These are phyloP conservation scores for Peterozyma toletana DNA, from an alignment of 805 yeast species.

Conservation along the genomic window DNA sequence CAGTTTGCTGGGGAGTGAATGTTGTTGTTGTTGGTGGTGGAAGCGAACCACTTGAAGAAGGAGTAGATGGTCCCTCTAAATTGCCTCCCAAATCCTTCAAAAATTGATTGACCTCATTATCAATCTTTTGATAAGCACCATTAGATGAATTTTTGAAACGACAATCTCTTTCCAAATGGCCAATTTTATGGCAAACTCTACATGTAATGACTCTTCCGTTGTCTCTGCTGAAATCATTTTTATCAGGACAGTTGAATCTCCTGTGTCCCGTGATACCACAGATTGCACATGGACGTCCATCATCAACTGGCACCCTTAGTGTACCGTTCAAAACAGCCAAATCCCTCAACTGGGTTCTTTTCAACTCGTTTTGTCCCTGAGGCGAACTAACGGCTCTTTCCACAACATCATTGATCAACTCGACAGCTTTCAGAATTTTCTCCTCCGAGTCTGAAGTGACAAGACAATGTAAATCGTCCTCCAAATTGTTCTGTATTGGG, in stretches of 20 bases:
- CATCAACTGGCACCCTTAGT: slow-evolving; percentile 61
- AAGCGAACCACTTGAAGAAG: too few relatives aligned
- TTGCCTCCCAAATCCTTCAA: slow-evolving; percentile 39
- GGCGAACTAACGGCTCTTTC: slow-evolving; percentile 84
- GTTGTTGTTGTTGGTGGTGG: slow-evolving; percentile 14
- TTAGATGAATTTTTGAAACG: slow-evolving; percentile 9
- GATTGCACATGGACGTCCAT: slow-evolving; percentile 49
- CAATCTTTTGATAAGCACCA: slow-evolving; percentile 16
- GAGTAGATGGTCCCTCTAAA: slow-evolving; percentile 1
- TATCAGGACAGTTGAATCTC: slow-evolving; percentile 56
- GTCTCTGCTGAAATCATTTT: slow-evolving; percentile 35
- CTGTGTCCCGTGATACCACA: slow-evolving; percentile 67
- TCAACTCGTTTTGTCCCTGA: slow-evolving; percentile 87
- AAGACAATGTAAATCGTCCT: slow-evolving; percentile 85
- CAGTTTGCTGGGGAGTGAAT: slow-evolving; percentile 6
- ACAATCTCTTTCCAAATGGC: slow-evolving; percentile 90
- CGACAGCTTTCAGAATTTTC: slow-evolving; percentile 67
- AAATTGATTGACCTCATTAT: slow-evolving; percentile 42
- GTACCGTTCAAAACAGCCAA: slow-evolving; percentile 95
- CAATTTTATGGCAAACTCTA: slow-evolving; percentile 69
- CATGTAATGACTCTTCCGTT: slow-evolving; percentile 46
- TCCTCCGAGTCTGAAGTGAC: slow-evolving; percentile 79
- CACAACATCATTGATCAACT: slow-evolving; percentile 66
- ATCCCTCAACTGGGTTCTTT: slow-evolving; percentile 85
- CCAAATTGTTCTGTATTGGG: slow-evolving; percentile 44